Conservation (phyloP, 768 basidiomycete genomes). For the Boletus rubropictus region DNA sequence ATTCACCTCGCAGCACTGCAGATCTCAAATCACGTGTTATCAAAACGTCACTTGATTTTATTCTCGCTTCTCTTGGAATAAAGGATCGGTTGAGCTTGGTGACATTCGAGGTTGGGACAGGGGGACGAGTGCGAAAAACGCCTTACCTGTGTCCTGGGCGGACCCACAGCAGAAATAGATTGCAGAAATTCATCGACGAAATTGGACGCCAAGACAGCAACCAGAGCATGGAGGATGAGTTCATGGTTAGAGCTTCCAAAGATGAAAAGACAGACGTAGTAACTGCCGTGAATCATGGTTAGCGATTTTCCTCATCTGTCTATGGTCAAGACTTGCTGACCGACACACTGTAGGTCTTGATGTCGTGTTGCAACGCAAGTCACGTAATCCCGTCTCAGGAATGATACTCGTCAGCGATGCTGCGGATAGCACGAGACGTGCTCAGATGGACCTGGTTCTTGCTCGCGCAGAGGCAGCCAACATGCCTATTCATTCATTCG, state of each 20-base stretch:
- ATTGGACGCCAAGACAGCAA: constrained; percentile 41
- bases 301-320: constrained; percentile 6
- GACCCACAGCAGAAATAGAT: constrained; percentile 58
- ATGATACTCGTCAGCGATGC: constrained; percentile 93
- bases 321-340: not conserved
- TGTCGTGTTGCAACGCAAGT: constrained; percentile 89
- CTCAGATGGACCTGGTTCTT: constrained; percentile 97
- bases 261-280: constrained; percentile 98
- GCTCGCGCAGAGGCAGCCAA: constrained; percentile 96
- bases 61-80: constrained; percentile 66
- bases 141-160: constrained; percentile 79
- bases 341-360: constrained; percentile 72
- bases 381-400: constrained; percentile 83
- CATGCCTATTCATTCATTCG: constrained; percentile 94
- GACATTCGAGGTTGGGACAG: constrained; percentile 84
- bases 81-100: constrained; percentile 86
- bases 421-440: constrained; percentile 84
- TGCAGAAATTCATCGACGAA: constrained; percentile 76
- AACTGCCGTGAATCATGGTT: constrained; percentile 95
- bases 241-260: constrained; percentile 64
- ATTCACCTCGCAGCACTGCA: constrained; percentile 68
- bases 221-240: constrained; percentile 53
- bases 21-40: constrained; percentile 87
- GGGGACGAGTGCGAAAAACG: constrained; percentile 84
- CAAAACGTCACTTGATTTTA: constrained; percentile 80